phyloP scores from a whole-genome alignment of 202 grass and related monocot species.

The Carex sylvatica region DNA sequence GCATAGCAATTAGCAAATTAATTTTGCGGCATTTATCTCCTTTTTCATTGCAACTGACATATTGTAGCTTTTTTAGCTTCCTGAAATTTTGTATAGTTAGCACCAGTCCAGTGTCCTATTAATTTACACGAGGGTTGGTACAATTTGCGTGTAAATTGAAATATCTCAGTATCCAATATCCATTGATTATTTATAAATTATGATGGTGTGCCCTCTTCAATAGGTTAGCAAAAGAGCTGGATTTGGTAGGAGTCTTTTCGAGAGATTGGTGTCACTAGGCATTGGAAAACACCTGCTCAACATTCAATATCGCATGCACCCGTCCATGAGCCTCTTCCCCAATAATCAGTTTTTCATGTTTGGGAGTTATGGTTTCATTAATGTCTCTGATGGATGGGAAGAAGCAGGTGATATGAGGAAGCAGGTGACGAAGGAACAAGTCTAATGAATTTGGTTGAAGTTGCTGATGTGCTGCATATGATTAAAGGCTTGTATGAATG shows the following conservation, averaged over 20 bases:
- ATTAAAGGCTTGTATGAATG: constrained; percentile 37
- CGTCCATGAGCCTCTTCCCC: constrained; percentile 63
- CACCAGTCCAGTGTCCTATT: no score
- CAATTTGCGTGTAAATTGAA: no score
- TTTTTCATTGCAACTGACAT: no score
- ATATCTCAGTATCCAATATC: background rate
- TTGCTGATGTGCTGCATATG: constrained; percentile 42
- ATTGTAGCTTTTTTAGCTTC: no score
- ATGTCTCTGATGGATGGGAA: constrained; percentile 57
- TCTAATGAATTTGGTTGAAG: constrained; percentile 53
- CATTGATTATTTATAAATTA: background rate
- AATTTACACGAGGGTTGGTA: no score
- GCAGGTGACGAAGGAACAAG: constrained; percentile 43
- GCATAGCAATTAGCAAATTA: no score
- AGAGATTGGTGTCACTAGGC: constrained; percentile 59
- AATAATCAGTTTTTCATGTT: constrained; percentile 55
- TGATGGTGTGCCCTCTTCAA: background rate
- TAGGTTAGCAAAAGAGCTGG: constrained; percentile 28
- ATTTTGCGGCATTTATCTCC: no score
- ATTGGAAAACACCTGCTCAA: constrained; percentile 64
- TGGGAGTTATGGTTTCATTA: constrained; percentile 64
- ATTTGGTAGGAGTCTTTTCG: constrained; percentile 66
- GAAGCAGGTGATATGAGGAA: no score
- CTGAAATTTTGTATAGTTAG: no score
- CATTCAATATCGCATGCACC: constrained; percentile 85